Conservation (phyloP, 176 grass and related monocot species). For the Eragrostis nindensis region DNA sequence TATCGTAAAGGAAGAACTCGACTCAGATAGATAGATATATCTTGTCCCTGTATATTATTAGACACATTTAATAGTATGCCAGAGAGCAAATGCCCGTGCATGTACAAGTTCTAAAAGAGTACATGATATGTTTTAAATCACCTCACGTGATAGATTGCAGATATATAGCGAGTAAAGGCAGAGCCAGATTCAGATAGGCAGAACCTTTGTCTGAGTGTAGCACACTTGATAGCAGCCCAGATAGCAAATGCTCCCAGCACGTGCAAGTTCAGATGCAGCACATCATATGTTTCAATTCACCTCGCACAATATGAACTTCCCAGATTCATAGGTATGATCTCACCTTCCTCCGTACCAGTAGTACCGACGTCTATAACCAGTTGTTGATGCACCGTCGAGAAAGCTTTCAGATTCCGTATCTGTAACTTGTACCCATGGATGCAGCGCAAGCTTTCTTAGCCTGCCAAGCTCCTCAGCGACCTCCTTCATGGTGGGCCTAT, state of each 20-base stretch:
- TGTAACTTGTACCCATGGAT: conserved; percentile 32
- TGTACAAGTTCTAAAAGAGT: too few species aligned
- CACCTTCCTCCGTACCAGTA: background rate
- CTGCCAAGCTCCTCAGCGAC: conserved; percentile 21
- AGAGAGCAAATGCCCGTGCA: too few species aligned
- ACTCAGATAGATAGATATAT: too few species aligned
- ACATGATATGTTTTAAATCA: too few species aligned
- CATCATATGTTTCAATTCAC: background rate
- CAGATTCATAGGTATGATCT: conserved; percentile 39
- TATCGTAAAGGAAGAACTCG: too few species aligned
- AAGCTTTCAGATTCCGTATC: conserved; percentile 11
- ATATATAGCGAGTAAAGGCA: too few species aligned
- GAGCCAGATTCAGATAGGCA: too few species aligned
- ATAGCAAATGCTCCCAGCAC: background rate
- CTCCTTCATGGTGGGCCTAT: conserved; percentile 44
- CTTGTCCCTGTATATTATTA: too few species aligned
- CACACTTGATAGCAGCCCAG: too few species aligned
- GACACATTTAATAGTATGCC: too few species aligned
- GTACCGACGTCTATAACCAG: background rate
- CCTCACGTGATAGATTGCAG: too few species aligned
- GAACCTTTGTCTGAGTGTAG: too few species aligned
- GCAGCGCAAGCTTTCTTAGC: conserved; percentile 17
- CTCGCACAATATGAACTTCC: conserved; percentile 35
- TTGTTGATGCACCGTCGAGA: background rate
- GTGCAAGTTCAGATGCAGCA: background rate